Evolutionary conservation across 2,329 filamentous ascomycete genomes (phyloP).

Genomic region (Teratosphaeria nubilosa): DNA sequence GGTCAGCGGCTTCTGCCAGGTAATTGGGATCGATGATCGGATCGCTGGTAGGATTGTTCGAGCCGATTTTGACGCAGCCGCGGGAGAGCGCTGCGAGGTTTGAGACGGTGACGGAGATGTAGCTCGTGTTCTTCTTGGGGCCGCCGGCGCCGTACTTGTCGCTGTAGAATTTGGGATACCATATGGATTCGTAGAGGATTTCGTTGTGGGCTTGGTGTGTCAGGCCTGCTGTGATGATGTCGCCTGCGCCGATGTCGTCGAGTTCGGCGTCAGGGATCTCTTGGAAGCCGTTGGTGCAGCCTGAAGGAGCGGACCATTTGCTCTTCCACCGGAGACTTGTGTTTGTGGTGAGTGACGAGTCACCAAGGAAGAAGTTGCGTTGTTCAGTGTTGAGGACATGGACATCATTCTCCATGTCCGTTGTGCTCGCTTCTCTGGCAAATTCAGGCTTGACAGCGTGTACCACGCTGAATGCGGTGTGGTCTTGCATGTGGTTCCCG

Average conservation of each 20-base stretch:
- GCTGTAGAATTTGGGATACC: neutral
- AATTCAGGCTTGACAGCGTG: neutral
- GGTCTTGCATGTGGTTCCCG: slow-evolving; percentile 16
- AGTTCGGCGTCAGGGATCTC: neutral
- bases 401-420: slow-evolving; percentile 8
- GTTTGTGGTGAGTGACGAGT: neutral
- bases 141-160: neutral
- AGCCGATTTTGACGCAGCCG: slow-evolving; percentile 30
- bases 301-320: neutral
- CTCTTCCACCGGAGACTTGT: neutral
- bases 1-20: slow-evolving; percentile 36
- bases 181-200: neutral
- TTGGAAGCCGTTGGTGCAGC: neutral
- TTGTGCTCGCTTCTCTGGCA: slow-evolving; percentile 2
- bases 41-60: slow-evolving; percentile 9
- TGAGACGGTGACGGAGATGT: neutral
- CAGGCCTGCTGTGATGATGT: neutral
- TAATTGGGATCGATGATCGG: slow-evolving; percentile 18
- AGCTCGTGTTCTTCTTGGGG: neutral
- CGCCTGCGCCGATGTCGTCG: neutral
- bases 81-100: slow-evolving; percentile 30
- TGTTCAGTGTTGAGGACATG: neutral
- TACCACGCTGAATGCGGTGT: slow-evolving; percentile 6
- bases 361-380: neutral
- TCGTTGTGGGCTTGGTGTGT: neutral